Base-by-base conservation (phyloP, 2,329 filamentous ascomycete species). In the Aspergillus clavatus region DNA sequence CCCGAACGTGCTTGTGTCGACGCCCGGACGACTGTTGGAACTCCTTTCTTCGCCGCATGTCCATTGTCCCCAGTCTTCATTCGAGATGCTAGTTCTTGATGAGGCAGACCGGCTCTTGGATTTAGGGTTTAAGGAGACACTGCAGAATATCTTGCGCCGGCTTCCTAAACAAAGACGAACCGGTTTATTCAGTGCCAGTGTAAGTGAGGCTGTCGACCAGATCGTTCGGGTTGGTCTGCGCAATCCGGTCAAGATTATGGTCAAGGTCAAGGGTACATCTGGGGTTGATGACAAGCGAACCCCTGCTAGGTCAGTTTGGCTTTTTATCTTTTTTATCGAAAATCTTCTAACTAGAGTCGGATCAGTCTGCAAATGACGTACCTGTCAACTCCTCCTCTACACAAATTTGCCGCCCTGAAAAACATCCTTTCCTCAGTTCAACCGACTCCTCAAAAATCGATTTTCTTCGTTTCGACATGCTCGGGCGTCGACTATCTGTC, bases 401-500 rank as follows among this genome's bases (percentile, higher is more conserved):
- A 91, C 51, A 96, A 95, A 66, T 73, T 95, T 27, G 85, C 88
- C 0, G 80, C 84, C 0, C 69, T 95, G 2, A 77, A 81, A 39
- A 79, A 83, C 23, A 75, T 97, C 0, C 74, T 97, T 2, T 73
- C 80, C 16, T 76, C 78, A 11, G 68, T 95, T 18, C 76, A 85
- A n/a, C 80, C 87, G 0, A 78, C 75, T 4, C 91, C 91, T 0
- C 83, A 90, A 53, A 89, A 90, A 60, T 86, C 83, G 24, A 96
- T 98, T 43, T 76, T 96, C 42, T 98, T 96, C 63, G 77, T 97
- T 18, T 94, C 90, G 0, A 96, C 91, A 2, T 96, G 93, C 65
- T 90, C 89, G 24, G 87, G 87, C 0, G 93, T 98, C 48, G 91
- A 97, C 66, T 97, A 97, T 69, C 94, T 95, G 64, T 83, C 90